Percentiles rank a stretch among this genome's conserved stretches.
These are phyloP conservation scores for Diutina scorzettiae DNA, from an alignment of 1,139 yeast species.

Conservation along the genomic window DNA sequence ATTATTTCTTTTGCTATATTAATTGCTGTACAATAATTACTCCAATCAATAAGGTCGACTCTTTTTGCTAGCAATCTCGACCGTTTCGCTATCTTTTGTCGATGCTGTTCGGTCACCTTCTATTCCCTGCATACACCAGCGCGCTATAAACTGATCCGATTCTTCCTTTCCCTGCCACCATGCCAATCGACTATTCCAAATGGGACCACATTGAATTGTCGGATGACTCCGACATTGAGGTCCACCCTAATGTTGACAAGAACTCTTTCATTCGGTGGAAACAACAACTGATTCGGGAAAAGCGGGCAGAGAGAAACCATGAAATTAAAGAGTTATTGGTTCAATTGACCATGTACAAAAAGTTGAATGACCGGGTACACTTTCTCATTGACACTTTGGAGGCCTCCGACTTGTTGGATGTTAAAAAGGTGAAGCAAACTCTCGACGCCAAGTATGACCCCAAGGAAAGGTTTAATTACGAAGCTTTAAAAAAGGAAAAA, in stretches of 20 bases:
- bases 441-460: constrained; percentile 43
- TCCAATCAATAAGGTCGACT: too few relatives aligned
- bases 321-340: constrained; percentile 67
- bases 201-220: constrained; percentile 96
- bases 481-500: constrained; percentile 22
- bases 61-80: too few relatives aligned
- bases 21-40: too few relatives aligned
- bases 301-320: constrained; percentile 65
- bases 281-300: constrained; percentile 93
- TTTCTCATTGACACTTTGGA: constrained; percentile 32
- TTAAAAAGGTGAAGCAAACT: constrained; percentile 25
- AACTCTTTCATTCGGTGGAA: constrained; percentile 89
- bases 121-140: too few relatives aligned
- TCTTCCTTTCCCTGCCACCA: constrained; percentile 12
- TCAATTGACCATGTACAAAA: constrained; percentile 65
- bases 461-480: constrained; percentile 39
- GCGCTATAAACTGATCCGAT: too few relatives aligned
- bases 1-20: too few relatives aligned
- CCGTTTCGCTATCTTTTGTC: too few relatives aligned
- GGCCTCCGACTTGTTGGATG: constrained; percentile 31
- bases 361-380: constrained; percentile 64
- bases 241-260: constrained; percentile 97
- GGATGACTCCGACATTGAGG: constrained; percentile 94
- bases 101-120: too few relatives aligned
- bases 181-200: constrained; percentile 88